Percentiles rank a stretch among this genome's conserved stretches.
phyloP scores from a whole-genome alignment of 1,284 basidiomycete genomes.

The Boletus semigastroideus region DNA sequence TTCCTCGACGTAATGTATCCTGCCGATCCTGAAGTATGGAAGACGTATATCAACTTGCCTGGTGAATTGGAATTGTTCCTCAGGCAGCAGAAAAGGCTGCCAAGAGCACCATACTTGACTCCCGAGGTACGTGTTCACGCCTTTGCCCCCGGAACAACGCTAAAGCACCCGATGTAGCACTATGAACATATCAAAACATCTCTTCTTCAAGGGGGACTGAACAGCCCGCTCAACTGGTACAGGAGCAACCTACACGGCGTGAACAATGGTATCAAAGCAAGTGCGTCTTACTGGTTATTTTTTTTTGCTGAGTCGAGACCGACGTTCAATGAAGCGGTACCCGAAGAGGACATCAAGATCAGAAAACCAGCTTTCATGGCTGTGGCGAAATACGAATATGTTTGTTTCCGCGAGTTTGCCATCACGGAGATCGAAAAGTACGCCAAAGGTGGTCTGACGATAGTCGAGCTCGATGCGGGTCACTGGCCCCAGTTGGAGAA shows the following conservation, averaged over 20 bases:
- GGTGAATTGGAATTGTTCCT: constrained; percentile 35
- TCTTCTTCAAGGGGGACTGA: constrained; percentile 28
- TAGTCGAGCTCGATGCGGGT: constrained; percentile 32
- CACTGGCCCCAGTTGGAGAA: constrained; percentile 33
- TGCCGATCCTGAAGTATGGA: constrained; percentile 34
- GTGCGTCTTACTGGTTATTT: constrained; percentile 16
- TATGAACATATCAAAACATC: constrained; percentile 25
- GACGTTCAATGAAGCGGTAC: constrained; percentile 16
- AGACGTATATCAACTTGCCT: constrained; percentile 32
- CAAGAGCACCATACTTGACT: constrained; percentile 33
- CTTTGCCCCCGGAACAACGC: not conserved
- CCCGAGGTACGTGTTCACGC: constrained; percentile 25
- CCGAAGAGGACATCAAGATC: constrained; percentile 25
- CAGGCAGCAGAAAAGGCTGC: constrained; percentile 19
- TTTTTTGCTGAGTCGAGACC: not conserved
- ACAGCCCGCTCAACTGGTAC: constrained; percentile 35
- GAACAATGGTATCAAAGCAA: constrained; percentile 18
- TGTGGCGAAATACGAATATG: constrained; percentile 31
- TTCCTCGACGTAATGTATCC: constrained; percentile 35
- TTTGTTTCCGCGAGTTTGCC: constrained; percentile 24
- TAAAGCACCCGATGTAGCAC: constrained; percentile 20
- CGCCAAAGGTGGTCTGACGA: constrained; percentile 27
- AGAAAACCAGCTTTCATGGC: constrained; percentile 33
- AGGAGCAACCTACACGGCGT: constrained; percentile 23
- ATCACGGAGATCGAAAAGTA: constrained; percentile 28